Conservation (phyloP, 1,284 basidiomycete species). For the Melampsora larici-populina region DNA sequence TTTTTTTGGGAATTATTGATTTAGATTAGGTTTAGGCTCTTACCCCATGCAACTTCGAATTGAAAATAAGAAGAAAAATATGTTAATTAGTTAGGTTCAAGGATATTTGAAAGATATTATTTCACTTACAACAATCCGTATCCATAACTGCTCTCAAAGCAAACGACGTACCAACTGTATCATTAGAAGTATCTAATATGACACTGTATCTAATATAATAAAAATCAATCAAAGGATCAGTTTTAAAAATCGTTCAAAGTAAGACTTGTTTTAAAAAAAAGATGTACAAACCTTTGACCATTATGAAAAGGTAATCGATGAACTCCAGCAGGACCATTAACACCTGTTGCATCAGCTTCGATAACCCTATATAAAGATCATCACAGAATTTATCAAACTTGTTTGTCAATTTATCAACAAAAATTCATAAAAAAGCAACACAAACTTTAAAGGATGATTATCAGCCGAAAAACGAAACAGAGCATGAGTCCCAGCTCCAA, state of each 20-base stretch:
- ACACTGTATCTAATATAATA: constrained; percentile 32
- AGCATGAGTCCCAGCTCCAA: constrained; percentile 57
- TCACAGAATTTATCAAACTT: too few relatives aligned
- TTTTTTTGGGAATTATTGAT: not conserved
- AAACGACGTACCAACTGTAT: constrained; percentile 21
- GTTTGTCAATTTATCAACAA: too few relatives aligned
- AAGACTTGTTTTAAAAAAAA: too few relatives aligned
- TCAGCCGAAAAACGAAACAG: constrained; percentile 44
- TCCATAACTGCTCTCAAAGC: constrained; percentile 40
- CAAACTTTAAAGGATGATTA: constrained; percentile 17
- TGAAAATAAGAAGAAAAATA: not conserved
- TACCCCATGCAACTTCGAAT: constrained; percentile 39
- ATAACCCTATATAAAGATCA: not conserved
- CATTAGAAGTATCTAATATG: constrained; percentile 30
- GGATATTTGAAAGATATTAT: too few relatives aligned
- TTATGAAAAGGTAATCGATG: constrained; percentile 38
- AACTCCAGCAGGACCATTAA: constrained; percentile 14
- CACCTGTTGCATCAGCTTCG: constrained; percentile 39
- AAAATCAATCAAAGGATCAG: not conserved
- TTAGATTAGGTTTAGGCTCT: not conserved
- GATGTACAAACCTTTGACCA: constrained; percentile 18
- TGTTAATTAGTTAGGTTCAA: not conserved
- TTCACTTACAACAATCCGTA: constrained; percentile 39
- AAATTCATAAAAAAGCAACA: too few relatives aligned
- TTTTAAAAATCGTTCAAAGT: too few relatives aligned